Conservation (phyloP, 768 basidiomycete species). For the Naganishia onofrii region DNA sequence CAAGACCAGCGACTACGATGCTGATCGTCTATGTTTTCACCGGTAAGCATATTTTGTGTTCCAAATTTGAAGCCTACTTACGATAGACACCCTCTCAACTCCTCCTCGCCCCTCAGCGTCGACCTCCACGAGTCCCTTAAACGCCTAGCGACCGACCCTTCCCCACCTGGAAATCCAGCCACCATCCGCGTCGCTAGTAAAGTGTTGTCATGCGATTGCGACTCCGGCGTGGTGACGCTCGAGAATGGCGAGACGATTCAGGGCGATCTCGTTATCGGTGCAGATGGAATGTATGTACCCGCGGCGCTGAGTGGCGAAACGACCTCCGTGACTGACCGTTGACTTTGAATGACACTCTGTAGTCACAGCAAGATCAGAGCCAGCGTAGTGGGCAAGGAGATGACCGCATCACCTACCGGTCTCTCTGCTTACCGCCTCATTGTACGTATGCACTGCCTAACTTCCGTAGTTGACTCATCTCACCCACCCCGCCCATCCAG, state of each 20-base stretch:
- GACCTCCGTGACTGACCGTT: background rate
- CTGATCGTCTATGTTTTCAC: slow-evolving; percentile 5
- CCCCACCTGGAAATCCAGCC: background rate
- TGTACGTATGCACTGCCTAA: background rate
- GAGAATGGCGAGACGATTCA: slow-evolving; percentile 6
- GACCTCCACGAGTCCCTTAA: slow-evolving; percentile 23
- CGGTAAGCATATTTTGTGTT: background rate
- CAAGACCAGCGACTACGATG: slow-evolving; percentile 9
- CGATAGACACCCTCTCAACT: too few species aligned
- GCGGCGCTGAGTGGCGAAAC: background rate
- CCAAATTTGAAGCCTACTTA: too few species aligned
- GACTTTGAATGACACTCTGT: background rate
- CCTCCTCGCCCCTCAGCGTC: background rate
- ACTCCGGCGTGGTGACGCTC: slow-evolving; percentile 2
- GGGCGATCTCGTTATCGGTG: slow-evolving; percentile 29
- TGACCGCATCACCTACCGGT: slow-evolving; percentile 23
- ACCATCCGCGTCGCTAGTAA: slow-evolving; percentile 1
- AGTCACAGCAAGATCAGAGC: slow-evolving; percentile 20
- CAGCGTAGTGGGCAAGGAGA: slow-evolving; percentile 10
- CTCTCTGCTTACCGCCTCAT: slow-evolving; percentile 31
- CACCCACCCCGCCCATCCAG: background rate
- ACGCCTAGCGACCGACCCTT: background rate
- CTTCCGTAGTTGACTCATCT: background rate
- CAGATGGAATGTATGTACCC: slow-evolving; percentile 29
- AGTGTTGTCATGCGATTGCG: slow-evolving; percentile 23